phyloP scores from a whole-genome alignment of 2,329 filamentous ascomycete genomes.

The Colletotrichum cuscutae region DNA sequence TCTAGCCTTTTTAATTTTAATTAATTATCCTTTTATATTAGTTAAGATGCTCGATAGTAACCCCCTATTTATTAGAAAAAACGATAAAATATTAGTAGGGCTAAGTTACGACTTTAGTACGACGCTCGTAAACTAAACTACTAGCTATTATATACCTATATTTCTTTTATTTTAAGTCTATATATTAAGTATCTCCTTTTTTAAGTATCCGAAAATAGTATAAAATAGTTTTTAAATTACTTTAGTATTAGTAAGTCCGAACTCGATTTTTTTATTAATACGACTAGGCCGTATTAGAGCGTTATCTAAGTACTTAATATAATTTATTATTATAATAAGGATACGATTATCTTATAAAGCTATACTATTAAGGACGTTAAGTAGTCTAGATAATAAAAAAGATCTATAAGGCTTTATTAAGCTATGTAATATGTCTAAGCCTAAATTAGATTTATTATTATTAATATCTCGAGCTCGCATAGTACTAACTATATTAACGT shows the following conservation, averaged over 20 bases:
- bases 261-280: slow-evolving; percentile 67
- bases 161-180: not conserved
- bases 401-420: not conserved
- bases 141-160: not conserved
- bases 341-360: slow-evolving; percentile 37
- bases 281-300: slow-evolving; percentile 49
- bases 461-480: not conserved
- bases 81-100: not conserved
- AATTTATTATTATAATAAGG: slow-evolving; percentile 42
- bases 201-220: not conserved
- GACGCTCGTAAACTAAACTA: not conserved
- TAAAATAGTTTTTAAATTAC: not conserved
- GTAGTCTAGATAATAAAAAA: slow-evolving; percentile 34
- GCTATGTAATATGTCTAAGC: not conserved
- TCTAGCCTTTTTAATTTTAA: not conserved
- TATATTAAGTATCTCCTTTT: not conserved
- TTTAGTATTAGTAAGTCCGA: not conserved
- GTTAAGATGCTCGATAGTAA: not conserved
- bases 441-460: not conserved
- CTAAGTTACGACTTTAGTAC: not conserved
- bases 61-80: not conserved
- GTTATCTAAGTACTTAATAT: slow-evolving; percentile 38
- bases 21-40: not conserved
- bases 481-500: slow-evolving; percentile 46
- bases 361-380: slow-evolving; percentile 39